Conservation (phyloP, 1,139 yeast genomes). For the Geotrichum citri-aurantii region DNA sequence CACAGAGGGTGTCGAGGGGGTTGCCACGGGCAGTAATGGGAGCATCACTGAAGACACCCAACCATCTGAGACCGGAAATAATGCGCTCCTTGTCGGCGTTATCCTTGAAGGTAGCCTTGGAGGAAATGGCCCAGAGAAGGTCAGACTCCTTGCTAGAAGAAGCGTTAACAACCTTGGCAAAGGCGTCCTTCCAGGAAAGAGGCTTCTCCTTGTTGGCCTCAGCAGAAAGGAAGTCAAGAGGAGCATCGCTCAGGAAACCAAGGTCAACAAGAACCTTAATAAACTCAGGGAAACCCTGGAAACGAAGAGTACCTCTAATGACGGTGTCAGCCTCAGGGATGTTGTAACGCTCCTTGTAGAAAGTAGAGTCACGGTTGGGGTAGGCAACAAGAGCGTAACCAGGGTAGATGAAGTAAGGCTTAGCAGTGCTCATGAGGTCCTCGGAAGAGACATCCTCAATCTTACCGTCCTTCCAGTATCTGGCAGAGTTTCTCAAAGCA, state of each 20-base stretch:
- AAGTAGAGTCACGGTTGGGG: constrained; percentile 97
- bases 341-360: constrained; percentile 81
- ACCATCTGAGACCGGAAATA: constrained; percentile 85
- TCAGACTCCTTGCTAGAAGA: constrained; percentile 64
- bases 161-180: constrained; percentile 70
- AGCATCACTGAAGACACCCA: constrained; percentile 79
- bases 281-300: constrained; percentile 98
- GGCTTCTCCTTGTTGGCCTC: constrained; percentile 35
- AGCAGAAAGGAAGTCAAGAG: constrained; percentile 49
- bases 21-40: constrained; percentile 82
- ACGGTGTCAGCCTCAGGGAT: constrained; percentile 98
- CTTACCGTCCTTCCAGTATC: constrained; percentile 80
- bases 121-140: constrained; percentile 65
- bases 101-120: constrained; percentile 74
- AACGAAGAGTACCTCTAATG: constrained; percentile 93
- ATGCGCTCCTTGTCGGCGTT: constrained; percentile 82
- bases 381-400: constrained; percentile 93
- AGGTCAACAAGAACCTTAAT: constrained; percentile 90
- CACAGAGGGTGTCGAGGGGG: constrained; percentile 93
- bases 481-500: constrained; percentile 91
- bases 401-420: constrained; percentile 92
- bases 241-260: constrained; percentile 82
- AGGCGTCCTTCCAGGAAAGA: constrained; percentile 83
- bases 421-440: constrained; percentile 91
- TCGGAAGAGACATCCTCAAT: constrained; percentile 75